Evolutionary conservation across 805 yeast species (phyloP).

Genomic region (Yamadazyma insecticola): DNA sequence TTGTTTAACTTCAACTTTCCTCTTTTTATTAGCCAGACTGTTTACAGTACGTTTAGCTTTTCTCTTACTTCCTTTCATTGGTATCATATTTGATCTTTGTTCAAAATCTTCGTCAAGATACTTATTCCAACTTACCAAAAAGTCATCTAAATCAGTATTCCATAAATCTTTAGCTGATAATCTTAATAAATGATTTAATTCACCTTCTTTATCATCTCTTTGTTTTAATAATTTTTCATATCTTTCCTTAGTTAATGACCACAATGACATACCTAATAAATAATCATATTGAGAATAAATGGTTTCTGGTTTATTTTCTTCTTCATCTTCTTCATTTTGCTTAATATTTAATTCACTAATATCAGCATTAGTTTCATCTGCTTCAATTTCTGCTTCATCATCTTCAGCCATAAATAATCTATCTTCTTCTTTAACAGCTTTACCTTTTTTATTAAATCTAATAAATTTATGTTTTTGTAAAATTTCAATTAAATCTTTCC

Average conservation of each 20-base stretch:
- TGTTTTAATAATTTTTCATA: slow-evolving; percentile 76
- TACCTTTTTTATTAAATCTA: slow-evolving; percentile 65
- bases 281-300: slow-evolving; percentile 74
- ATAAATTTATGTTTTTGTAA: slow-evolving; percentile 68
- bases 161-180: slow-evolving; percentile 84
- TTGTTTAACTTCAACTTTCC: slow-evolving; percentile 5
- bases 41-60: slow-evolving; percentile 17
- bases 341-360: slow-evolving; percentile 24
- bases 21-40: slow-evolving; percentile 14
- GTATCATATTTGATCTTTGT: slow-evolving; percentile 48
- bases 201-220: slow-evolving; percentile 65
- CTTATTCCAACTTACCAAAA: slow-evolving; percentile 59
- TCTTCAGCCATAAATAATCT: slow-evolving; percentile 24
- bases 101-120: slow-evolving; percentile 65
- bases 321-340: slow-evolving; percentile 22
- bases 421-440: slow-evolving; percentile 46
- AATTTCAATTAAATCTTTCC: slow-evolving; percentile 57
- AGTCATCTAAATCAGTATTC: slow-evolving; percentile 76
- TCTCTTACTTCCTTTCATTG: slow-evolving; percentile 40
- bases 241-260: slow-evolving; percentile 89
- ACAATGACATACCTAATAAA: slow-evolving; percentile 84
- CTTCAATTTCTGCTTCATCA: slow-evolving; percentile 42
- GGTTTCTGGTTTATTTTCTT: slow-evolving; percentile 47
- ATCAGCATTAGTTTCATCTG: slow-evolving; percentile 37
- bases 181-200: slow-evolving; percentile 60